These are phyloP conservation scores for Dianthus caryophyllus DNA, from an alignment of 148 eudicot species.

Conservation along the genomic window DNA sequence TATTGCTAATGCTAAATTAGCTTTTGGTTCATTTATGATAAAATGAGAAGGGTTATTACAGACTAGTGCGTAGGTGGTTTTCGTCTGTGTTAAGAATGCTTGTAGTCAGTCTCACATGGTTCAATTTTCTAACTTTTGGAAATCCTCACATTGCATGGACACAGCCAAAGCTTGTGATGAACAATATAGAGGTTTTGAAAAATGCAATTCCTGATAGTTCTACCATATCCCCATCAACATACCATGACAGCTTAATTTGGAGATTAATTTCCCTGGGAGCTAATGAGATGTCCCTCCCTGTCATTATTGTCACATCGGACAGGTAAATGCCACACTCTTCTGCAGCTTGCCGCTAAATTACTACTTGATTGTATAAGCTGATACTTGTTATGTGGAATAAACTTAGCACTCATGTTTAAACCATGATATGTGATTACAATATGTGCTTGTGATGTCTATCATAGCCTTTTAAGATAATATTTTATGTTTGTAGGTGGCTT, in stretches of 20 bases:
- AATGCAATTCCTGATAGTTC: constrained; percentile 61
- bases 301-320: constrained; percentile 81
- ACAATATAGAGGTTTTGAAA: constrained; percentile 83
- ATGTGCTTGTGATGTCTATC: background rate
- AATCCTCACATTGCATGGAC: constrained; percentile 14
- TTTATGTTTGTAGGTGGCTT: background rate
- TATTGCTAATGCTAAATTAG: background rate
- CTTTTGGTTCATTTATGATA: background rate
- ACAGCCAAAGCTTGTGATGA: constrained; percentile 94
- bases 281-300: constrained; percentile 84
- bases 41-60: background rate
- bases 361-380: background rate
- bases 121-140: constrained; percentile 6
- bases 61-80: background rate
- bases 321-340: constrained; percentile 42
- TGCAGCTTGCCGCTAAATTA: background rate
- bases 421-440: background rate
- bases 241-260: constrained; percentile 95
- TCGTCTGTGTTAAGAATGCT: background rate
- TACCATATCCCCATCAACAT: constrained; percentile 59
- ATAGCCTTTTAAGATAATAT: background rate
- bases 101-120: background rate
- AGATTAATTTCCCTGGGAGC: constrained; percentile 82
- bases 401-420: background rate
- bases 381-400: background rate